These are phyloP conservation scores for Drechslerella stenobrocha DNA, from an alignment of 2,329 filamentous ascomycete species.

Conservation along the genomic window DNA sequence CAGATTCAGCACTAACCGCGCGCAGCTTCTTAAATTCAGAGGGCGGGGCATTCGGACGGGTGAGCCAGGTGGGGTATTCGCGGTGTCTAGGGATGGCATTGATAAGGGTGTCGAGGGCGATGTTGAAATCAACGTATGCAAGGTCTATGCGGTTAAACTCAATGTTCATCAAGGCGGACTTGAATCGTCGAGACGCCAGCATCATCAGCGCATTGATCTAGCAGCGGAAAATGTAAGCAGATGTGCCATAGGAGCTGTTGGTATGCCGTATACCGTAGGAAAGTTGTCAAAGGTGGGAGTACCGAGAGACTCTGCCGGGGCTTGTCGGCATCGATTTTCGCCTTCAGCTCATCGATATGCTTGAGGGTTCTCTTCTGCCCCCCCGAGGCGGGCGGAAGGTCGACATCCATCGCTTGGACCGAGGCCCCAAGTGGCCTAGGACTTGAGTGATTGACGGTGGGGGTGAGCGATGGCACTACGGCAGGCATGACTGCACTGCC, in stretches of 20 bases:
- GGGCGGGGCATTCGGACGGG: constrained; percentile 60
- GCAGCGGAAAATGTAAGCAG: not conserved
- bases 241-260: not conserved
- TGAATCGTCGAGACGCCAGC: constrained; percentile 19
- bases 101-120: constrained; percentile 76
- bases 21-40: constrained; percentile 58
- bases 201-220: constrained; percentile 32
- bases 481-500: constrained; percentile 48
- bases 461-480: constrained; percentile 22
- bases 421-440: constrained; percentile 7
- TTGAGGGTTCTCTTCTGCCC: constrained; percentile 13
- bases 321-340: constrained; percentile 23
- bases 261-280: not conserved
- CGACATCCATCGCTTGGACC: constrained; percentile 7
- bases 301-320: constrained; percentile 23
- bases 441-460: constrained; percentile 7
- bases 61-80: constrained; percentile 69
- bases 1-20: constrained; percentile 51
- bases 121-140: constrained; percentile 81
- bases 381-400: constrained; percentile 1
- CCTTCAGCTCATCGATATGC: constrained; percentile 43
- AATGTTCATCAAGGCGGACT: constrained; percentile 54
- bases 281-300: not conserved
- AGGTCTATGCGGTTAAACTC: constrained; percentile 70
- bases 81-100: constrained; percentile 75